These are phyloP conservation scores for Nakataea oryzae DNA, from an alignment of 2,329 filamentous ascomycete genomes.

Conservation along the genomic window DNA sequence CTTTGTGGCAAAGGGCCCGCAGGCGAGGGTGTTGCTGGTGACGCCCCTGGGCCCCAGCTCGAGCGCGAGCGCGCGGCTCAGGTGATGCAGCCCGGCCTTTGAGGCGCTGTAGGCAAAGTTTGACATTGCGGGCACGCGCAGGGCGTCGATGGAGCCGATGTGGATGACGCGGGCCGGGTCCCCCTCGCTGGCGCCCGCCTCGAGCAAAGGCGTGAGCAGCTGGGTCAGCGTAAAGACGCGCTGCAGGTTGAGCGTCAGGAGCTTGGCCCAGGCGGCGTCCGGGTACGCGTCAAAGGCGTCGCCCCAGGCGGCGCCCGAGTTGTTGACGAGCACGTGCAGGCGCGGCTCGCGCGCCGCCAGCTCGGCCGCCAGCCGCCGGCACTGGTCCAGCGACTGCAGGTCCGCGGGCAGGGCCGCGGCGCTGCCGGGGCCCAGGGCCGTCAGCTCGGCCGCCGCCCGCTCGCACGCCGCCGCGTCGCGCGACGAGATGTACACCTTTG, in stretches of 20 bases:
- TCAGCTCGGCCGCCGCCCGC: conserved; percentile 44
- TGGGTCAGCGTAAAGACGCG: conserved; percentile 59
- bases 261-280: conserved; percentile 44
- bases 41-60: conserved; percentile 50
- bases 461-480: conserved; percentile 50
- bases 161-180: conserved; percentile 51
- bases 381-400: conserved; percentile 48
- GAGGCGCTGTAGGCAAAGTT: conserved; percentile 50
- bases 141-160: conserved; percentile 53
- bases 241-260: conserved; percentile 56
- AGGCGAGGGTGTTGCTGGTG: conserved; percentile 59
- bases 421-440: conserved; percentile 30
- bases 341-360: conserved; percentile 36
- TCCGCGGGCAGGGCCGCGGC: conserved; percentile 52
- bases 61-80: conserved; percentile 46
- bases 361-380: conserved; percentile 40
- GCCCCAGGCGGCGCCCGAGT: conserved; percentile 56
- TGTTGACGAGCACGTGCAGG: conserved; percentile 56
- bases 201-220: conserved; percentile 46
- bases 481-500: conserved; percentile 55
- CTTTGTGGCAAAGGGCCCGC: conserved; percentile 59
- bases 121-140: conserved; percentile 46
- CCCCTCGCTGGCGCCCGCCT: conserved; percentile 23
- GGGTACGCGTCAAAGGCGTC: conserved; percentile 49
- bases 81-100: conserved; percentile 56